phyloP scores from a whole-genome alignment of 2,329 filamentous ascomycete genomes.

The Penicillium sp. region DNA sequence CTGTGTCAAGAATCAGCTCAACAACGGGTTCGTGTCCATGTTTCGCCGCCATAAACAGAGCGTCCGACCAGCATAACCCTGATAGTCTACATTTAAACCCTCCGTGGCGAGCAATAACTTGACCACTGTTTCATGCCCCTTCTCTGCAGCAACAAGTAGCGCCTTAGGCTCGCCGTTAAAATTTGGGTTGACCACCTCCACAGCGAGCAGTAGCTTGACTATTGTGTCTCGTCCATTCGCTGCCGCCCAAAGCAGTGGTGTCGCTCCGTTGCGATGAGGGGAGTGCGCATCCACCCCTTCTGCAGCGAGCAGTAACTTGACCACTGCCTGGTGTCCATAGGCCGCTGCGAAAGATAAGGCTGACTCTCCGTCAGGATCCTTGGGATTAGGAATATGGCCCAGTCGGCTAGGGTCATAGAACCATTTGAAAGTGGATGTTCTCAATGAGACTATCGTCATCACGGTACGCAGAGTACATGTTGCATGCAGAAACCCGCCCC shows the following conservation, averaged over 20 bases:
- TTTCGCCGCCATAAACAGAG: too few species aligned
- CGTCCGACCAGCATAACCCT: too few species aligned
- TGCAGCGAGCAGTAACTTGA: neutral
- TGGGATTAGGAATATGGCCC: too few species aligned
- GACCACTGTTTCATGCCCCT: neutral
- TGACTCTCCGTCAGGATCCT: too few species aligned
- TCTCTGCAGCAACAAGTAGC: neutral
- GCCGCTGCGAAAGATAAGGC: neutral
- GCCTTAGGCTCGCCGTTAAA: neutral
- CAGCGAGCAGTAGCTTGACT: neutral
- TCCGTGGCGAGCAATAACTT: neutral
- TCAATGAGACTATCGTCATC: neutral
- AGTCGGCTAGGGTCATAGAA: too few species aligned
- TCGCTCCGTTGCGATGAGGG: too few species aligned
- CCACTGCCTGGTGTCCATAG: neutral
- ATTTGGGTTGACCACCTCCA: neutral
- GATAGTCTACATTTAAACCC: neutral
- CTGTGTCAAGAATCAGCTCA: too few species aligned
- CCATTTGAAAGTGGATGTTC: neutral
- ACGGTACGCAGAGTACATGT: neutral
- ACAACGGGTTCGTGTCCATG: too few species aligned
- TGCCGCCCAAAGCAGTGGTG: too few species aligned
- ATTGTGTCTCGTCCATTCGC: too few species aligned
- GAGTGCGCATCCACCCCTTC: too few species aligned
- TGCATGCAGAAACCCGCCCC: neutral